Base-by-base conservation (phyloP, 768 basidiomycete species). In the Kwoniella sp. region DNA sequence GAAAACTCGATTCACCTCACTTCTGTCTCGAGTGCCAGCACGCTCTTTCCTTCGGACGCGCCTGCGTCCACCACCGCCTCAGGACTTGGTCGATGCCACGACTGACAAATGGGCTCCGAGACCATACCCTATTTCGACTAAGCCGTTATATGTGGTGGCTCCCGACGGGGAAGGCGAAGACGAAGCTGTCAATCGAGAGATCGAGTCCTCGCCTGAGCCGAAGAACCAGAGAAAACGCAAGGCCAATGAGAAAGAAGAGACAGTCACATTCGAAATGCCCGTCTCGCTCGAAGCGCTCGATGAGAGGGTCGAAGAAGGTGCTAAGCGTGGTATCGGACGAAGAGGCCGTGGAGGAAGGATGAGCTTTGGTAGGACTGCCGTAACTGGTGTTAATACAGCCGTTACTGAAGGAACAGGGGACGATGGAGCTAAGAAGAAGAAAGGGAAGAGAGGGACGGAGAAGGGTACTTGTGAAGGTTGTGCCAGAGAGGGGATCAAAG, bases 181-280 rank as follows among this genome's bases (percentile, higher is more conserved):
- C 12, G 30, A 30, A 19, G 54, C 40, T n/a, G 27, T 12, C 17
- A 26, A n/a, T 24, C 22, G 47, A 7, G 62, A 64, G 29, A 54
- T 58, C 8, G 46, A 58, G 21, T 49, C 52, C 4, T 27, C 52
- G 8, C 63, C 60, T 8, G 69, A 65, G 29, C 67, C 52, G n/a
- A 36, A 33, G 19, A 57, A 55, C 17, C 53, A 27, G 36, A 58
- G 58, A 37, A 70, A 67, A 55, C 21, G 64, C 36, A 65, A 56
- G 49, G 64, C 56, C 50, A 58, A 63, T 21, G 60, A 46, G 21
- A 27, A 36, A 12, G 70, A 70, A 58, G 57, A 60, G 26, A 59
- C 33, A 17, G 68, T 77, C 4, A 68, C 66, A n/a, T 77, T 74
- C 51, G 75, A 77, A 48, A 60, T 77, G 65, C 75, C 75, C 0